A percentile compares a stretch with the other conserved stretches of the same genome.
Conservation (phyloP, 345 rosid species). For the Arabidopsis thaliana region TAIR10.1 NC_003071.7:15829001-15829500, state of each 20-base stretch:
- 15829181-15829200: neutral
- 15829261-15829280: neutral
- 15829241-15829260: neutral
- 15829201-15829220: neutral
- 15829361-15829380: neutral
- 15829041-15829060: neutral
- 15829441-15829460: neutral
- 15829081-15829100: neutral
- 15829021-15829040: constrained; percentile 29
- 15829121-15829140: neutral
- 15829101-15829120: neutral
- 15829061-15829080: neutral
- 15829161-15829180: neutral
- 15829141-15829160: neutral
- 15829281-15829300: neutral
- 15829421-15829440: too few relatives aligned
- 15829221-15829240: neutral
- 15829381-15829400: too few relatives aligned
- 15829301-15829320: too few relatives aligned
- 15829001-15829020: constrained; percentile 25
- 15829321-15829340: neutral
- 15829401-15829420: too few relatives aligned
- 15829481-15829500: too few relatives aligned
- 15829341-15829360: neutral
- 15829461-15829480: too few relatives aligned